Percentiles rank a stretch among this genome's conserved stretches.
Evolutionary conservation across 2,329 filamentous ascomycete genomes (phyloP).

Genomic region (Talaromyces sp.): DNA sequence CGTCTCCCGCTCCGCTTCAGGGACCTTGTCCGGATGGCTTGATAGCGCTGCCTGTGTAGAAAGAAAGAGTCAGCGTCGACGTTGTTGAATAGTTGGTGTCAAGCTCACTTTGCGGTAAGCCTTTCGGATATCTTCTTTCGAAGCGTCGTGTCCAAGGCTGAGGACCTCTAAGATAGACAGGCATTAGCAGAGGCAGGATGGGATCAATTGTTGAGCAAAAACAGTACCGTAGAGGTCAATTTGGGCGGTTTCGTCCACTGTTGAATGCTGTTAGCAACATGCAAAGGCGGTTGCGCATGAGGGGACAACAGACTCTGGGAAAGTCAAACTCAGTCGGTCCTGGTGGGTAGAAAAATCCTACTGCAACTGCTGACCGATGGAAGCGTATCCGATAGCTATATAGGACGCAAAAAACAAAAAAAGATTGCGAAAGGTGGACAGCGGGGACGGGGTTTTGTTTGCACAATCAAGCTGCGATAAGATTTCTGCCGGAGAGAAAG

Average conservation of each 20-base stretch:
- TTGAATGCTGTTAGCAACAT: not conserved
- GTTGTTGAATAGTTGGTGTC: not conserved
- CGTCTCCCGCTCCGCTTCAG: conserved; percentile 75
- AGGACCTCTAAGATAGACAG: conserved; percentile 63
- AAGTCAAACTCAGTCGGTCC: not conserved
- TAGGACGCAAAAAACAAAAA: not conserved
- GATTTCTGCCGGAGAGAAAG: conserved; percentile 6
- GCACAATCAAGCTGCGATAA: not conserved
- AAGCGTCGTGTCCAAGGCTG: conserved; percentile 66
- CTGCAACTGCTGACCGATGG: not conserved
- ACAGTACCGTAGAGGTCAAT: conserved; percentile 59
- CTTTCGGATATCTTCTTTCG: conserved; percentile 82
- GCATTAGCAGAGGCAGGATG: not conserved
- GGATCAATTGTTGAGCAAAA: not conserved
- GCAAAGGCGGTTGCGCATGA: not conserved
- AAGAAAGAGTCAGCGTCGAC: conserved; percentile 10
- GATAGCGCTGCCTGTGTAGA: conserved; percentile 67
- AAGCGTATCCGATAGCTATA: not conserved
- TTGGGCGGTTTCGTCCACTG: conserved; percentile 21
- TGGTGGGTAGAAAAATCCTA: not conserved
- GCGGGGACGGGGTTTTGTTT: not conserved
- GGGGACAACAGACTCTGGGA: conserved; percentile 1
- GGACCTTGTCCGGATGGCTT: conserved; percentile 93
- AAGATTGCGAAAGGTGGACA: not conserved
- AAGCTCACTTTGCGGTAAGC: conserved; percentile 80